Percentiles rank a stretch among this genome's conserved stretches.
Evolutionary conservation across 352 stramenopile genomes (phyloP).

Genomic region (Globisporangium mamillatum): DNA sequence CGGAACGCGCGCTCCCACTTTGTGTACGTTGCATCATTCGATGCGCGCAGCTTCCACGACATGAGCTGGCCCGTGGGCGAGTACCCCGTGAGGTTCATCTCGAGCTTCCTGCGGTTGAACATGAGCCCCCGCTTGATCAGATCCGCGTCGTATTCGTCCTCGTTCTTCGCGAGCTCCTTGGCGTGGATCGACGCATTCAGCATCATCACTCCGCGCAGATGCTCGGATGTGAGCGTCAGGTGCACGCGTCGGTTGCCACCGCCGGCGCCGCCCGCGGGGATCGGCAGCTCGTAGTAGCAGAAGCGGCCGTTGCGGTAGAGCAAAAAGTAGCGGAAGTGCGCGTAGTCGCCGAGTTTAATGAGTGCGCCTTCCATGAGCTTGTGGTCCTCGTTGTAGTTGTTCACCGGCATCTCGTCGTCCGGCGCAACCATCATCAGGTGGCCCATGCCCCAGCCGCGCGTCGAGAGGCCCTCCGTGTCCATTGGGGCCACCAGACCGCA

Average conservation of each 20-base stretch:
- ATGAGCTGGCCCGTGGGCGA: slow-evolving; percentile 74
- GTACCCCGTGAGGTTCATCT: slow-evolving; percentile 82
- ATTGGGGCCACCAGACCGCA: slow-evolving; percentile 10
- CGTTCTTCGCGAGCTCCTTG: slow-evolving; percentile 59
- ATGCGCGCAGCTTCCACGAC: slow-evolving; percentile 74
- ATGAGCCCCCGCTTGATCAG: slow-evolving; percentile 66
- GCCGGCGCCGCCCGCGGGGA: slow-evolving; percentile 30
- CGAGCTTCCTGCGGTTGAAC: slow-evolving; percentile 79
- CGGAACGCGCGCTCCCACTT: slow-evolving; percentile 84
- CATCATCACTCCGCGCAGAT: slow-evolving; percentile 83
- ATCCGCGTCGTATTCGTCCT: slow-evolving; percentile 71
- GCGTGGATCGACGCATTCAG: slow-evolving; percentile 71
- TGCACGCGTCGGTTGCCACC: slow-evolving; percentile 43
- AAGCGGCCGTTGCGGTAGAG: slow-evolving; percentile 80
- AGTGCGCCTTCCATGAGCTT: slow-evolving; percentile 85
- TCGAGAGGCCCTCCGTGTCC: slow-evolving; percentile 13
- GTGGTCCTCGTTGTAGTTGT: slow-evolving; percentile 82
- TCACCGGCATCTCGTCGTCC: slow-evolving; percentile 52
- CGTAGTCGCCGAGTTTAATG: slow-evolving; percentile 86
- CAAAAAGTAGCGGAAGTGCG: slow-evolving; percentile 85
- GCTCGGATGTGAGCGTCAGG: slow-evolving; percentile 70
- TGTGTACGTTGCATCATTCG: slow-evolving; percentile 65
- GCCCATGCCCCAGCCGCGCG: slow-evolving; percentile 15
- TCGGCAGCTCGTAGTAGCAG: slow-evolving; percentile 86
- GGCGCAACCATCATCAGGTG: slow-evolving; percentile 15